These are phyloP conservation scores for Pythium brachiatum DNA, from an alignment of 352 stramenopile species.

Conservation along the genomic window DNA sequence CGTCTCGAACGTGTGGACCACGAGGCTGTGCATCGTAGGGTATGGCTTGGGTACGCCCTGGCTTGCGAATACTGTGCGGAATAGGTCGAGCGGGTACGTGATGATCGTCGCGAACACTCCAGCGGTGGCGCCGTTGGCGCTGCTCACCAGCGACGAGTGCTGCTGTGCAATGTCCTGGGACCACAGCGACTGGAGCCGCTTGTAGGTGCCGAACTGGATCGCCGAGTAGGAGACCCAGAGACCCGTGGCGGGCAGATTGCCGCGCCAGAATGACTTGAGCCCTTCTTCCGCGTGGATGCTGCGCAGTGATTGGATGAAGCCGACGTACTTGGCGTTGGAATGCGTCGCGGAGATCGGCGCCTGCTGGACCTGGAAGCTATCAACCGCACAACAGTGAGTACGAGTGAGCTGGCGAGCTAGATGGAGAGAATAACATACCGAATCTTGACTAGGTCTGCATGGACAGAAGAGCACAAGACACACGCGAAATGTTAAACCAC, in stretches of 20 bases:
- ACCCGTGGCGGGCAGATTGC: slow-evolving; percentile 69
- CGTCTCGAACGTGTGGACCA: slow-evolving; percentile 60
- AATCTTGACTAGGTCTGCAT: slow-evolving; percentile 74
- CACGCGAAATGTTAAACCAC: slow-evolving; percentile 4
- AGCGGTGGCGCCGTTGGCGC: slow-evolving; percentile 81
- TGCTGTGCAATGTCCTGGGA: slow-evolving; percentile 18
- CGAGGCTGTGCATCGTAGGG: slow-evolving; percentile 76
- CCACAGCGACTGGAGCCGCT: slow-evolving; percentile 46
- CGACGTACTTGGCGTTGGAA: slow-evolving; percentile 42
- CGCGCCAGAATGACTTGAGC: slow-evolving; percentile 76
- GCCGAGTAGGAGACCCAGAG: slow-evolving; percentile 84
- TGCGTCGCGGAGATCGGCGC: slow-evolving; percentile 34
- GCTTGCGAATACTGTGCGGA: slow-evolving; percentile 92
- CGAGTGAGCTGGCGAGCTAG: neutral
- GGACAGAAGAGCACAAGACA: neutral
- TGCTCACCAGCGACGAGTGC: slow-evolving; percentile 43
- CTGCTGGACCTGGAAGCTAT: slow-evolving; percentile 74
- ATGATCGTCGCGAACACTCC: slow-evolving; percentile 84
- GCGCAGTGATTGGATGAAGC: slow-evolving; percentile 49
- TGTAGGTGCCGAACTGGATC: slow-evolving; percentile 72
- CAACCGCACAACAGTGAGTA: neutral
- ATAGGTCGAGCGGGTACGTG: slow-evolving; percentile 95
- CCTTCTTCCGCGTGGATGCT: slow-evolving; percentile 83
- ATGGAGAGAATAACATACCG: slow-evolving; percentile 24
- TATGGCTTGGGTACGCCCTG: slow-evolving; percentile 85